Evolutionary conservation across 257 asterid species (phyloP).

Genomic region (Scutellaria baicalensis): DNA sequence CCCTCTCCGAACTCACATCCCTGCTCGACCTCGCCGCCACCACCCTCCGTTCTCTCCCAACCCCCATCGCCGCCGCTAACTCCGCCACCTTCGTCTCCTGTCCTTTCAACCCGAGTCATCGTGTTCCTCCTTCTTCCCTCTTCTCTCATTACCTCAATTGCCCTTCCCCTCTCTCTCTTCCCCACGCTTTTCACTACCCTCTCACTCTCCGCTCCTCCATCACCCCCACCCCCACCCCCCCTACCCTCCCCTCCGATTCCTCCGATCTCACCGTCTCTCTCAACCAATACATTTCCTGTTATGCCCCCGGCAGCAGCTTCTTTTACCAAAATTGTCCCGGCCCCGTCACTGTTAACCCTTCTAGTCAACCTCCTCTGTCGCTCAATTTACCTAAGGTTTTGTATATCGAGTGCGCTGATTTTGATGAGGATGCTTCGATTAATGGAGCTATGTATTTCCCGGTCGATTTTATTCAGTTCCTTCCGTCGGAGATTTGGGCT

Average conservation of each 20-base stretch:
- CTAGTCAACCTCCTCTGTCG: constrained; percentile 31
- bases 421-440: background rate
- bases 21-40: constrained; percentile 44
- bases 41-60: constrained; percentile 46
- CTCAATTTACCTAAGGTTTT: constrained; percentile 43
- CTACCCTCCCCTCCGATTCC: constrained; percentile 16
- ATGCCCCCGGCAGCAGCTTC: constrained; percentile 24
- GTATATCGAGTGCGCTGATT: constrained; percentile 41
- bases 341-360: constrained; percentile 34
- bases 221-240: constrained; percentile 10
- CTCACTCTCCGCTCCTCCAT: constrained; percentile 29
- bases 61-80: constrained; percentile 21
- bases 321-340: constrained; percentile 72
- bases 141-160: constrained; percentile 71
- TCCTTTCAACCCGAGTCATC: constrained; percentile 66
- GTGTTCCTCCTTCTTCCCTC: constrained; percentile 57
- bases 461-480: constrained; percentile 26
- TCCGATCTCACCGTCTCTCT: constrained; percentile 48
- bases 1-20: constrained; percentile 47
- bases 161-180: constrained; percentile 40
- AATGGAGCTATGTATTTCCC: constrained; percentile 1
- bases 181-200: constrained; percentile 38
- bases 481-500: constrained; percentile 81
- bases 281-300: constrained; percentile 23
- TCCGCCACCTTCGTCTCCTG: constrained; percentile 41